phyloP scores from a whole-genome alignment of 805 yeast species.

The Metschnikowia hibisci region DNA sequence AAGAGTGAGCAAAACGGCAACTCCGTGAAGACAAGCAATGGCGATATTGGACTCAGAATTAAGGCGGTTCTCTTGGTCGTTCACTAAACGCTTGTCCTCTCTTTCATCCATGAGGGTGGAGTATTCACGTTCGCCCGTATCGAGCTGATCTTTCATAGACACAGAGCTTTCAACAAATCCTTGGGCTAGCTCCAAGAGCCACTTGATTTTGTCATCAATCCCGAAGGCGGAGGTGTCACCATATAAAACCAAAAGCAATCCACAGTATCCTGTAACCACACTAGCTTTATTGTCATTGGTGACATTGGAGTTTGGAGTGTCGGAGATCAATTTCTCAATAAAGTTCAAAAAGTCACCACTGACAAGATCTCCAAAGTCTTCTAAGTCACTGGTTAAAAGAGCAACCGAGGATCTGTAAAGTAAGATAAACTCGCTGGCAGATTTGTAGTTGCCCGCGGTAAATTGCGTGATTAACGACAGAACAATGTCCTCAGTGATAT shows the following conservation, averaged over 20 bases:
- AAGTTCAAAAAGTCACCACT: slow-evolving; percentile 27
- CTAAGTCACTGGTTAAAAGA: slow-evolving; percentile 46
- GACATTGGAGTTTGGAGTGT: slow-evolving; percentile 31
- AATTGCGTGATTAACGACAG: slow-evolving; percentile 34
- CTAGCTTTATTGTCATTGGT: slow-evolving; percentile 38
- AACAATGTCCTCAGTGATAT: slow-evolving; percentile 35
- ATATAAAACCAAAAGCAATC: slow-evolving; percentile 40
- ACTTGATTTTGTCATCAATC: slow-evolving; percentile 41
- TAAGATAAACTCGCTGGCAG: slow-evolving; percentile 39
- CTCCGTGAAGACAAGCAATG: slow-evolving; percentile 44
- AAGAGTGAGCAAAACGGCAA: slow-evolving; percentile 43
- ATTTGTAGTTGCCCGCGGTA: slow-evolving; percentile 29
- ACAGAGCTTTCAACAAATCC: slow-evolving; percentile 30
- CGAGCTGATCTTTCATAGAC: slow-evolving; percentile 28
- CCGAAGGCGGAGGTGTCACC: slow-evolving; percentile 50
- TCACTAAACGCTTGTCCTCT: slow-evolving; percentile 32
- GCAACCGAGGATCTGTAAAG: slow-evolving; percentile 40
- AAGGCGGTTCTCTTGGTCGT: slow-evolving; percentile 30
- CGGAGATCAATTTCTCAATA: slow-evolving; percentile 28
- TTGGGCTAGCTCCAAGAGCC: slow-evolving; percentile 45
- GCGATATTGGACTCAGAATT: slow-evolving; percentile 35
- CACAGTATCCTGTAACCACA: slow-evolving; percentile 36
- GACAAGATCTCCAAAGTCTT: slow-evolving; percentile 43
- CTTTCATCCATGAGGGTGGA: slow-evolving; percentile 37
- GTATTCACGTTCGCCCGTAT: slow-evolving; percentile 41